phyloP scores from a whole-genome alignment of 345 rosid species.

The Moringa oleifera region DNA sequence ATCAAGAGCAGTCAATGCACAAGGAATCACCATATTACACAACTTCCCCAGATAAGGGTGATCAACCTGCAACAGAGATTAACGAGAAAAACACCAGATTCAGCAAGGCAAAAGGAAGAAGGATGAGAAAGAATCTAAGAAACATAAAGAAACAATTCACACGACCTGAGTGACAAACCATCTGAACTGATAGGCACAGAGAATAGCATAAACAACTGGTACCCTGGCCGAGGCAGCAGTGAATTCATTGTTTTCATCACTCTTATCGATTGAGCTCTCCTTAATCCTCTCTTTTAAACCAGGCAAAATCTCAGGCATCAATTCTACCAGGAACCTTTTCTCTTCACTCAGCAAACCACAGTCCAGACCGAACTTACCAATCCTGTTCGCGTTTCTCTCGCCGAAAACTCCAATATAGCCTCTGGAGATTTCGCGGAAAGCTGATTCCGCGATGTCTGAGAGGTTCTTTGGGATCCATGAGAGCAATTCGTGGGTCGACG shows the following conservation, averaged over 20 bases:
- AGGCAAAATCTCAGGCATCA: conserved; percentile 54
- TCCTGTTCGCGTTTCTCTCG: conserved; percentile 19
- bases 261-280: conserved; percentile 60
- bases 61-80: conserved; percentile 36
- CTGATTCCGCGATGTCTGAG: conserved; percentile 24
- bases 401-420: conserved; percentile 24
- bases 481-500: conserved; percentile 53
- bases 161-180: conserved; percentile 91
- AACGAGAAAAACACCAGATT: conserved; percentile 4
- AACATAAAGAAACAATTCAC: not conserved
- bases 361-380: conserved; percentile 24
- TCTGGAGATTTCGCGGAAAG: conserved; percentile 36
- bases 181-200: conserved; percentile 72
- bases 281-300: conserved; percentile 52
- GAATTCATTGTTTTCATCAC: conserved; percentile 42
- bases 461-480: conserved; percentile 58
- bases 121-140: no score
- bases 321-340: conserved; percentile 34
- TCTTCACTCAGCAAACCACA: conserved; percentile 11
- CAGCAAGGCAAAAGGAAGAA: not conserved
- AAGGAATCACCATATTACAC: conserved; percentile 75
- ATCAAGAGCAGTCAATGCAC: conserved; percentile 83
- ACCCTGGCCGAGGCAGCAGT: conserved; percentile 55
- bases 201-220: conserved; percentile 62
- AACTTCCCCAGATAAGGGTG: conserved; percentile 49